Evolutionary conservation across 2,329 filamentous ascomycete genomes (phyloP), one percentile per base, ranked within the genome.

Genomic region (Cercospora zeina): DNA sequence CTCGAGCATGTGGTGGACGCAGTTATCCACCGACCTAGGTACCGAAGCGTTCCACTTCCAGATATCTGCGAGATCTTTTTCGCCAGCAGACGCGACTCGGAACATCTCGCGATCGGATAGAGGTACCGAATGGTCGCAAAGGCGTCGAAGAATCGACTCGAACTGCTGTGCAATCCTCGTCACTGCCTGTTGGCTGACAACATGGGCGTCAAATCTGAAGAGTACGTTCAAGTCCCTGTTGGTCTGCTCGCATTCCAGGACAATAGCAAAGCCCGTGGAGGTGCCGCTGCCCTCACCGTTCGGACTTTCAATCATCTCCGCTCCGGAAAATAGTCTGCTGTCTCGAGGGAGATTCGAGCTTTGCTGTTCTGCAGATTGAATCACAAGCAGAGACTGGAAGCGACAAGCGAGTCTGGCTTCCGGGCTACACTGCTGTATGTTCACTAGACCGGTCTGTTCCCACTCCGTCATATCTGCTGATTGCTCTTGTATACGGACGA

Each of bases 361-460:
- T n/a, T n/a, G n/a, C n/a, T n/a, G n/a, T n/a, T n/a, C n/a, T n/a
- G n/a, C n/a, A n/a, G 59, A 54, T 24, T 59, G 61, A 11, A 59
- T 14, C 10, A 63, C 39, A 2, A 63, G 57, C 19, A 59, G 33
- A 11, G 61, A 55, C 36, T 63, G 61, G 45, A 63, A 63, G 6
- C n/a, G 54, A 67, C 83, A 86, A 2, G 84, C 84, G 62, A 83
- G 77, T 9, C 81, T 77, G 4, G 82, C 80, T 61, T 85, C 83
- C 0, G 79, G 75, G 67, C 82, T 84, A 11, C 77, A 69, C 13
- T 72, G 69, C 31, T 72, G 71, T 51, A 78, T 77, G 16, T 74
- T 69, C 8, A 73, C 71, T 21, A 77, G 65, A 7, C 77, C 76
- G 39, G 71, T 67, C 27, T 78, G 77, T 58, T 78, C 72, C 49